These are phyloP conservation scores for Xenoacremonium recifei DNA, from an alignment of 2,329 filamentous ascomycete genomes.

Conservation along the genomic window DNA sequence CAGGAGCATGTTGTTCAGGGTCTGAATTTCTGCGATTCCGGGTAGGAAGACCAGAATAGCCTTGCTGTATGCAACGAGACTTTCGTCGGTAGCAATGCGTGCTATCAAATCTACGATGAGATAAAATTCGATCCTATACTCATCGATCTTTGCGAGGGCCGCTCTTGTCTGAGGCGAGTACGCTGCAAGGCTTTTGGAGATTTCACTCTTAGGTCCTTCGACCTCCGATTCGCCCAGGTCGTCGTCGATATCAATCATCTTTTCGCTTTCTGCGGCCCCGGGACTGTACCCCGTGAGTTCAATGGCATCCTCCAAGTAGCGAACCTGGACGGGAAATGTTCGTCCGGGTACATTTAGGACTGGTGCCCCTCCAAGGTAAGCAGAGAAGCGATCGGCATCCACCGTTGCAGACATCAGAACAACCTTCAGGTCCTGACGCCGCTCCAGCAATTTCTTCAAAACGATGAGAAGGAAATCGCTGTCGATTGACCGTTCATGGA, in stretches of 20 bases:
- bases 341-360: conserved; percentile 88
- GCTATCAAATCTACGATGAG: conserved; percentile 78
- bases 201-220: conserved; percentile 53
- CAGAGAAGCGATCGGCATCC: conserved; percentile 86
- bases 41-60: conserved; percentile 94
- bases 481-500: conserved; percentile 94
- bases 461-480: conserved; percentile 95
- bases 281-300: conserved; percentile 76
- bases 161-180: conserved; percentile 77
- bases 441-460: conserved; percentile 74
- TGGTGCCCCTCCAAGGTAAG: conserved; percentile 81
- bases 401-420: conserved; percentile 98
- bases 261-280: conserved; percentile 44
- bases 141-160: conserved; percentile 75
- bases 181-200: conserved; percentile 63
- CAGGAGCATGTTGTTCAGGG: conserved; percentile 80
- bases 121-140: conserved; percentile 89
- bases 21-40: conserved; percentile 88
- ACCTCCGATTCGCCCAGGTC: conserved; percentile 52
- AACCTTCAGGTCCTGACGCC: conserved; percentile 82
- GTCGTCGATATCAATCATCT: conserved; percentile 63
- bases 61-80: conserved; percentile 73
- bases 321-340: conserved; percentile 87
- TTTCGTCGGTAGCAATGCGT: conserved; percentile 67
- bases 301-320: conserved; percentile 89